These are phyloP conservation scores for Acer yangbiense DNA, from an alignment of 345 rosid species.

Conservation along the genomic window DNA sequence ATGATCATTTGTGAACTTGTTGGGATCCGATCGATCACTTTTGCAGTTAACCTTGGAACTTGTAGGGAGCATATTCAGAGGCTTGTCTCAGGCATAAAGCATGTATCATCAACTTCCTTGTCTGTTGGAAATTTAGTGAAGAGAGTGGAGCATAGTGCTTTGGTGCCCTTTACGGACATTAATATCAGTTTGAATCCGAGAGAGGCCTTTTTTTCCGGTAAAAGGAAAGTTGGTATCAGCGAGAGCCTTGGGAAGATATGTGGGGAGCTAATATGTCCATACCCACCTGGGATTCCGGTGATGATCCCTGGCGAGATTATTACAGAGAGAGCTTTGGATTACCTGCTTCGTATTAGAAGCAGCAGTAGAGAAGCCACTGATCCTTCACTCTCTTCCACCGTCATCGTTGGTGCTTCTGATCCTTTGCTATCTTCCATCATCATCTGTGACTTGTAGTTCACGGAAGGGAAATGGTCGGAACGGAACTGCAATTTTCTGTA, in stretches of 20 bases:
- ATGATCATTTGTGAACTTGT: slow-evolving; percentile 51
- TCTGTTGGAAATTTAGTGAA: not conserved
- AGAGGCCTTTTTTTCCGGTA: slow-evolving; percentile 55
- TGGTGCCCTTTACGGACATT: slow-evolving; percentile 40
- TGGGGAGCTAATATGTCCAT: slow-evolving; percentile 66
- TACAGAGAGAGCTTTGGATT: slow-evolving; percentile 44
- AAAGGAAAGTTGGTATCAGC: slow-evolving; percentile 37
- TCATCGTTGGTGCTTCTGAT: slow-evolving; percentile 50
- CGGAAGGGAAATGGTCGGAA: not conserved
- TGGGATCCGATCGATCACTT: slow-evolving; percentile 42
- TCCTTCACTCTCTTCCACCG: slow-evolving; percentile 44
- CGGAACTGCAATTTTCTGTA: not conserved
- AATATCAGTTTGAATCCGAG: slow-evolving; percentile 48
- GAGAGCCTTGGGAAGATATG: slow-evolving; percentile 49
- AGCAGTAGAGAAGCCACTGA: slow-evolving; percentile 31
- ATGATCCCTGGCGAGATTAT: slow-evolving; percentile 56
- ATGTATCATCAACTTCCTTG: slow-evolving; percentile 30
- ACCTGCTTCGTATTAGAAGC: slow-evolving; percentile 38
- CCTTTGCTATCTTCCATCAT: slow-evolving; percentile 47
- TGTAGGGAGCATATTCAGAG: slow-evolving; percentile 41
- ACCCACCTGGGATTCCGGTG: slow-evolving; percentile 65
- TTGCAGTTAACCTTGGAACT: slow-evolving; percentile 57
- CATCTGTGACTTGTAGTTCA: slow-evolving; percentile 30
- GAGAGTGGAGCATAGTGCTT: slow-evolving; percentile 5
- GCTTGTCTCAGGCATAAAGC: slow-evolving; percentile 43